These are phyloP conservation scores for Tetracladium marchalianum DNA, from an alignment of 495 filamentous ascomycete species.

Conservation along the genomic window DNA sequence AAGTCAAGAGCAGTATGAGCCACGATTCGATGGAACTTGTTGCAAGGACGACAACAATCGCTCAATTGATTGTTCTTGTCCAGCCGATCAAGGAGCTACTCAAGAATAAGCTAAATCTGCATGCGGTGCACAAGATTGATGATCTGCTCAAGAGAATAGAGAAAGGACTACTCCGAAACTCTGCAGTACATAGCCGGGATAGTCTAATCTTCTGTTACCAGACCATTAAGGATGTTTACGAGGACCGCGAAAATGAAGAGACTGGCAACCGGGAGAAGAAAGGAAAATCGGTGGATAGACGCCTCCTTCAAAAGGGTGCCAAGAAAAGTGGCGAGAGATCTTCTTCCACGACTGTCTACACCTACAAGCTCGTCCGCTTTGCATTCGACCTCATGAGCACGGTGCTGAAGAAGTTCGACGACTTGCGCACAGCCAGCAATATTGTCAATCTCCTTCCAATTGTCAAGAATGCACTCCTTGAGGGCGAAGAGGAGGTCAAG, in stretches of 20 bases:
- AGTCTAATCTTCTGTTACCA: slow-evolving; percentile 90
- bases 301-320: slow-evolving; percentile 66
- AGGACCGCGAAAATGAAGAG: slow-evolving; percentile 34
- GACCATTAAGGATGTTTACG: slow-evolving; percentile 76
- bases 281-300: slow-evolving; percentile 35
- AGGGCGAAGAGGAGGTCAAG: slow-evolving; percentile 81
- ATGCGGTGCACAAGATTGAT: slow-evolving; percentile 78
- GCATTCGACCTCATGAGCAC: slow-evolving; percentile 76
- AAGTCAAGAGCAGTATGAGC: slow-evolving; percentile 95
- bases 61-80: slow-evolving; percentile 62
- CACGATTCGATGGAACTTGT: slow-evolving; percentile 95
- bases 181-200: slow-evolving; percentile 61
- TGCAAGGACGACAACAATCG: slow-evolving; percentile 66
- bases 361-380: slow-evolving; percentile 78
- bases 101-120: slow-evolving; percentile 69
- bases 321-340: slow-evolving; percentile 56
- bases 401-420: slow-evolving; percentile 69
- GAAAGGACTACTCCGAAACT: slow-evolving; percentile 71
- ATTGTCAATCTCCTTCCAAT: slow-evolving; percentile 78
- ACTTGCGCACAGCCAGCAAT: slow-evolving; percentile 67
- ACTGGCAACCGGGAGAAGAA: slow-evolving; percentile 43
- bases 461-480: slow-evolving; percentile 74
- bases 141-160: slow-evolving; percentile 78
- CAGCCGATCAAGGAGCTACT: slow-evolving; percentile 67
- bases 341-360: slow-evolving; percentile 56